Base-by-base conservation (phyloP, 805 yeast species). In the Nematodospora valgi region DNA sequence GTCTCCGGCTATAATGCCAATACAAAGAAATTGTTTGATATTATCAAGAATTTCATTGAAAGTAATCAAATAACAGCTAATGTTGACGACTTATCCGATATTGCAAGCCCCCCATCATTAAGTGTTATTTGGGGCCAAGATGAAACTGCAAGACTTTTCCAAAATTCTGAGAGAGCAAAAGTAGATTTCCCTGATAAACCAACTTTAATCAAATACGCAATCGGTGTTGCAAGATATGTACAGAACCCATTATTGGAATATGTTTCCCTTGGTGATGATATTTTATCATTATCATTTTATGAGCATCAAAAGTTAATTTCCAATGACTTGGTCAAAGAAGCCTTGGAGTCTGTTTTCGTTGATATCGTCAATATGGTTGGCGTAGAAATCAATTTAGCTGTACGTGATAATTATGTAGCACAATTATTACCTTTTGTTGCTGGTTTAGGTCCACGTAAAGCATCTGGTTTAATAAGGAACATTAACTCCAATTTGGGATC, bases 361-460 rank as follows among this genome's bases (percentile, higher is more conserved):
- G 98, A 93, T 60, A 79, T 83, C 40, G 85, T 86, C 10, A 88
- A 91, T 56, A 67, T 86, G 67, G 95, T 86, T 35, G 98, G 99
- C 52, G 85, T 91, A 18, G 96, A 91, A 47, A 81, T 93, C 50
- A 91, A 93, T 50, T 89, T 82, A 43, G 95, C 96, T 6, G 81
- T 87, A 5, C 69, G 87, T 40, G 85, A 84, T 37, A 68, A 78
- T 1, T 85, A 86, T 50, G 61, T 78, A 40, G 86, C 95, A 3
- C 74, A 76, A 22, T 59, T 78, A 34, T 66, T 93, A 41, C 93
- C 80, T 20, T 93, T 75, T 53, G 76, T 93, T 33, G 78, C 94
- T 6, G 99, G 99, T 16, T 70, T 93, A 40, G 99, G 99, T 27
- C 95, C 95, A 33, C 81, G 98, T 65, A 93, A 93, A 59, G 91